Percentiles rank a stretch among this genome's conserved stretches.
These are phyloP conservation scores for Peronospora farinosa DNA, from an alignment of 352 stramenopile species.

Conservation along the genomic window DNA sequence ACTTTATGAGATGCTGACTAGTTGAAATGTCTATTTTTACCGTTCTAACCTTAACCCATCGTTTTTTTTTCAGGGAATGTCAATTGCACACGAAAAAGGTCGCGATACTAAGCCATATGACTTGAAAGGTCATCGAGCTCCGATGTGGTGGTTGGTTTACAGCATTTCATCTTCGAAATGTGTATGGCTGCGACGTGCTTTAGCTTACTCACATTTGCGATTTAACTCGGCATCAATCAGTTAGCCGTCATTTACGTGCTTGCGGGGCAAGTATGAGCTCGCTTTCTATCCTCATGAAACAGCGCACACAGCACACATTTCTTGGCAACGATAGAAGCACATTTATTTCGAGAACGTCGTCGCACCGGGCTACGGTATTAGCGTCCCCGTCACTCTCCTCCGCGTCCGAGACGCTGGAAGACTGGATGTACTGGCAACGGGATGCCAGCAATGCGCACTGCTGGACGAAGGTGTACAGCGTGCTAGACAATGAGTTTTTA, in stretches of 20 bases:
- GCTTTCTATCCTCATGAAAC: conserved; percentile 18
- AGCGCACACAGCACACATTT: conserved; percentile 26
- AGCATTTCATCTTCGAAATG: conserved; percentile 6
- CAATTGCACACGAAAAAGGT: not conserved
- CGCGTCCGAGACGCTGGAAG: conserved; percentile 39
- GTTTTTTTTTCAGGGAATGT: not conserved
- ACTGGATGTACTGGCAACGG: conserved; percentile 84
- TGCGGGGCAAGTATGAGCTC: conserved; percentile 5
- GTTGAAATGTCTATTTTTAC: not conserved
- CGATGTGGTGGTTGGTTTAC: conserved; percentile 7
- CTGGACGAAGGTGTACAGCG: conserved; percentile 79
- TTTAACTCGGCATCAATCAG: conserved; percentile 14
- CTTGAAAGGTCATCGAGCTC: conserved; percentile 12
- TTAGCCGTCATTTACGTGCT: not conserved
- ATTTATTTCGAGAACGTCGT: conserved; percentile 31
- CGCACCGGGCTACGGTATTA: conserved; percentile 44
- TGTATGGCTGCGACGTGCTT: conserved; percentile 9
- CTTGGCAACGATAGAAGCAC: conserved; percentile 29
- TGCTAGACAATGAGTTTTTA: conserved; percentile 76
- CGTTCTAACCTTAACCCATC: not conserved
- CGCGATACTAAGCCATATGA: conserved; percentile 13
- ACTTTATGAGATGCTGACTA: not conserved
- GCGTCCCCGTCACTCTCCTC: conserved; percentile 27
- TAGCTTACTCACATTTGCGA: conserved; percentile 9
- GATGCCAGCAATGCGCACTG: conserved; percentile 55